Conservation (phyloP, 257 asterid species). For the Lantana camara region DNA sequence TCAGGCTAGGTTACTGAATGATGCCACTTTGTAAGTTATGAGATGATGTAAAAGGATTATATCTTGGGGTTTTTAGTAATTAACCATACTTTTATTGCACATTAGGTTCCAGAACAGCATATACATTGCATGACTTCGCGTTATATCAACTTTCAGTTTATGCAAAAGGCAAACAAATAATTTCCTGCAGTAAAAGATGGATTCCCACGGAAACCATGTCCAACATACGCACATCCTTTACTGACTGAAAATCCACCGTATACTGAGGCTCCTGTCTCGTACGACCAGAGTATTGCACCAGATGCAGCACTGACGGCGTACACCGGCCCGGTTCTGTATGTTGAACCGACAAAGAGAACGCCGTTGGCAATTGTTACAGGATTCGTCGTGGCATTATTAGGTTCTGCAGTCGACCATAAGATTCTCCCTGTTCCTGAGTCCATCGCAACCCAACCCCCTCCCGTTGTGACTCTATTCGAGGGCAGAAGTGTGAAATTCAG, state of each 20-base stretch:
- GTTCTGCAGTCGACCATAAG: slow-evolving; percentile 58
- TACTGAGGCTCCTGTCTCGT: slow-evolving; percentile 48
- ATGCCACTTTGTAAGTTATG: too few species aligned
- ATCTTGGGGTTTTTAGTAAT: too few species aligned
- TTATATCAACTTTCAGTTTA: neutral
- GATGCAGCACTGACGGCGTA: slow-evolving; percentile 39
- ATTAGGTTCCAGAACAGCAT: too few species aligned
- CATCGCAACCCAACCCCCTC: slow-evolving; percentile 64
- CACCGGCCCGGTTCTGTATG: slow-evolving; percentile 43
- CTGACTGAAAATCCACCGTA: slow-evolving; percentile 59
- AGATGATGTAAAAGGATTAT: too few species aligned
- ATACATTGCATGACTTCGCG: too few species aligned
- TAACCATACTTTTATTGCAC: too few species aligned
- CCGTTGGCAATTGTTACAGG: slow-evolving; percentile 53
- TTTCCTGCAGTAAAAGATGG: slow-evolving; percentile 43
- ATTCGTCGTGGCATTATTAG: slow-evolving; percentile 41
- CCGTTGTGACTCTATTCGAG: slow-evolving; percentile 35
- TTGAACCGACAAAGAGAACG: slow-evolving; percentile 50
- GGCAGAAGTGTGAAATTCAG: slow-evolving; percentile 44
- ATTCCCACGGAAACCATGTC: slow-evolving; percentile 41
- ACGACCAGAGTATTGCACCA: slow-evolving; percentile 50
- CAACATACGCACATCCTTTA: slow-evolving; percentile 52
- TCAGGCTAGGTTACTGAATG: too few species aligned
- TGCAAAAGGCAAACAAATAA: slow-evolving; percentile 54
- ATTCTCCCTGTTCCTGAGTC: slow-evolving; percentile 45